Base-by-base conservation (phyloP, 2,329 filamentous ascomycete genomes). In the Fusarium sp. region DNA sequence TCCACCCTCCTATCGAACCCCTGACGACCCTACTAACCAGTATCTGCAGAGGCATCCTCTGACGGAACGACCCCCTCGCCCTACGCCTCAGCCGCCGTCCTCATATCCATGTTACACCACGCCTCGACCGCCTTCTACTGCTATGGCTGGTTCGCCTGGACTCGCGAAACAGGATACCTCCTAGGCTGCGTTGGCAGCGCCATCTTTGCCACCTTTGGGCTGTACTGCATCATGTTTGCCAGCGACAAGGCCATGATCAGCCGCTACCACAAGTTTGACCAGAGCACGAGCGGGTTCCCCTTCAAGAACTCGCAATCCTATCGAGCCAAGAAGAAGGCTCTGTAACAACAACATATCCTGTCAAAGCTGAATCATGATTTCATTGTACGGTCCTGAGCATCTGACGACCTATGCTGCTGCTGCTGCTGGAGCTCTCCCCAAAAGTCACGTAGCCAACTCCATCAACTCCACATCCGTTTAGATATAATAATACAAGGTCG, bases 31-130 rank as follows among this genome's bases (percentile, higher is more conserved):
- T 16, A 27, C 66, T 62, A 39, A 77, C 43, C 27, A 37, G 32
- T 18, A 25, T 10, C 45, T 39, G 1, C 45, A 71, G 57, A 66
- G 7, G 30, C 72, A 80, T 52, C 66, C 18, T 64, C 68, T 16
- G 72, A 84, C 6, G 72, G 84, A 6, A 83, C 86, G 10, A 83
- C 86, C 67, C 86, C 87, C 58, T 88, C 90, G 1, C 91, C 92
- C 1, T 92, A 91, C 81, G 92, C 92, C 6, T 85, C 89, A 41
- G 92, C 93, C 3, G 91, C 90, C 2, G 81, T 95, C 23, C 86
- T 92, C 43, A 83, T 95, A 16, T 93, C 93, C 1, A 89, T 90
- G 0, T 71, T 90, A 4, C 93, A 94, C 84, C 93, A 96, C 81
- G 84, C 86, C 20, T 78, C 86, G 0, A 86, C 87, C 6, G 91